A percentile compares a stretch with the other conserved stretches of the same genome.
Evolutionary conservation across 1,284 basidiomycete genomes (phyloP).

Genomic region (Heterobasidion annosum): DNA sequence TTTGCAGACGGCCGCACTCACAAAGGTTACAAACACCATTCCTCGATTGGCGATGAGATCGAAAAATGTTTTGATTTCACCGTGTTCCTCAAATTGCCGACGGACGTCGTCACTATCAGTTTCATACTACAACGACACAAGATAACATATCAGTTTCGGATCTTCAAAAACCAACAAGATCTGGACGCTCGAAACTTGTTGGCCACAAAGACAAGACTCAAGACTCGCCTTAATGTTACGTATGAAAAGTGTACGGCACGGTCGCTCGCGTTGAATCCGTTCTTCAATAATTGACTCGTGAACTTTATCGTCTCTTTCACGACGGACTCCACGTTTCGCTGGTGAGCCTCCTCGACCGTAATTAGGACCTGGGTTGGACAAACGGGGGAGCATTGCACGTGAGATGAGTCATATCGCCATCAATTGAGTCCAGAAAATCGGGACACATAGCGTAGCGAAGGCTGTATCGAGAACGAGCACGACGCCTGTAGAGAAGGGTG

Average conservation of each 20-base stretch:
- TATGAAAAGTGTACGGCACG: slow-evolving; percentile 93
- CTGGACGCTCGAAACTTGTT: background rate
- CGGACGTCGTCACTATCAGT: slow-evolving; percentile 81
- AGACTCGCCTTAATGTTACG: slow-evolving; percentile 91
- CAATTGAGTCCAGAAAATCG: slow-evolving; percentile 27
- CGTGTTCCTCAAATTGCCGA: slow-evolving; percentile 81
- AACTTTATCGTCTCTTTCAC: slow-evolving; percentile 74
- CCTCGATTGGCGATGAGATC: slow-evolving; percentile 90
- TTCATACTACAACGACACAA: slow-evolving; percentile 63
- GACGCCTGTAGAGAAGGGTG: slow-evolving; percentile 5
- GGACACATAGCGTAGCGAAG: slow-evolving; percentile 16
- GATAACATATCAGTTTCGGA: slow-evolving; percentile 1
- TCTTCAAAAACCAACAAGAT: background rate
- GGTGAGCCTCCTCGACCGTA: slow-evolving; percentile 42
- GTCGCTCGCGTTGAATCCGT: slow-evolving; percentile 83
- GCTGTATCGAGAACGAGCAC: slow-evolving; percentile 26
- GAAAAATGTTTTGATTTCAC: slow-evolving; percentile 95
- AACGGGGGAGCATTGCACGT: slow-evolving; percentile 33
- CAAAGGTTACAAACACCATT: slow-evolving; percentile 97
- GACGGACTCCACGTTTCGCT: slow-evolving; percentile 39
- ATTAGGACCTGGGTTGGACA: slow-evolving; percentile 46
- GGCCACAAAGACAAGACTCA: slow-evolving; percentile 6
- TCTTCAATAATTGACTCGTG: slow-evolving; percentile 85
- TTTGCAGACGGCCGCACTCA: slow-evolving; percentile 37
- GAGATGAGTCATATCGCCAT: slow-evolving; percentile 35